Evolutionary conservation across 371 early-diverging fungal genomes (phyloP).

Genomic region (Syncephalastrum sp.): DNA sequence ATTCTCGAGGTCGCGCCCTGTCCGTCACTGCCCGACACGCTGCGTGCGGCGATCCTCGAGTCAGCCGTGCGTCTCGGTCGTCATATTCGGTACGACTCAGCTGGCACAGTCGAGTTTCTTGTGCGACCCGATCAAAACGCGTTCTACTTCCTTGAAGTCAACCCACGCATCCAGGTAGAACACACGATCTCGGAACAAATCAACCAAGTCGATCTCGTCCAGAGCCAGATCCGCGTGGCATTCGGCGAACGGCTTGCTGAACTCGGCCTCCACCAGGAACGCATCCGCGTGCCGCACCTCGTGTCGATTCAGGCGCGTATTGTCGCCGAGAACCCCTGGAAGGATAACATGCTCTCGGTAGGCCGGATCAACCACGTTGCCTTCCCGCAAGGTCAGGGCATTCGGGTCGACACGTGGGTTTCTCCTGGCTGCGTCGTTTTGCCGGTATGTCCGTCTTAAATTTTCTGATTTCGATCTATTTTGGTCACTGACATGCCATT

Average conservation of each 20-base stretch:
- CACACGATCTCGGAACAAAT: conserved; percentile 96
- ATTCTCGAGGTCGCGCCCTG: conserved; percentile 66
- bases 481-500: not conserved
- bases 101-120: conserved; percentile 84
- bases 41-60: conserved; percentile 24
- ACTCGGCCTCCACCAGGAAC: conserved; percentile 17
- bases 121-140: conserved; percentile 50
- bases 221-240: conserved; percentile 36
- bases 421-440: conserved; percentile 26
- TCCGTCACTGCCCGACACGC: conserved; percentile 17
- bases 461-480: not conserved
- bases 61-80: conserved; percentile 29
- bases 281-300: conserved; percentile 11
- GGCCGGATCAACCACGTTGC: conserved; percentile 26
- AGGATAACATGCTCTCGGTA: conserved; percentile 39
- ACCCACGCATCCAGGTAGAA: conserved; percentile 88
- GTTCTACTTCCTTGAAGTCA: conserved; percentile 94
- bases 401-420: conserved; percentile 49
- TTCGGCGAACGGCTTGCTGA: conserved; percentile 23
- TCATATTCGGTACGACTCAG: conserved; percentile 35
- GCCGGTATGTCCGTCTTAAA: conserved; percentile 20
- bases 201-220: conserved; percentile 79
- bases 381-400: conserved; percentile 35
- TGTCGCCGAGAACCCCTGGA: conserved; percentile 41
- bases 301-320: conserved; percentile 46